These are phyloP conservation scores for Colletotrichum siamense DNA, from an alignment of 2,329 filamentous ascomycete genomes.

Conservation along the genomic window DNA sequence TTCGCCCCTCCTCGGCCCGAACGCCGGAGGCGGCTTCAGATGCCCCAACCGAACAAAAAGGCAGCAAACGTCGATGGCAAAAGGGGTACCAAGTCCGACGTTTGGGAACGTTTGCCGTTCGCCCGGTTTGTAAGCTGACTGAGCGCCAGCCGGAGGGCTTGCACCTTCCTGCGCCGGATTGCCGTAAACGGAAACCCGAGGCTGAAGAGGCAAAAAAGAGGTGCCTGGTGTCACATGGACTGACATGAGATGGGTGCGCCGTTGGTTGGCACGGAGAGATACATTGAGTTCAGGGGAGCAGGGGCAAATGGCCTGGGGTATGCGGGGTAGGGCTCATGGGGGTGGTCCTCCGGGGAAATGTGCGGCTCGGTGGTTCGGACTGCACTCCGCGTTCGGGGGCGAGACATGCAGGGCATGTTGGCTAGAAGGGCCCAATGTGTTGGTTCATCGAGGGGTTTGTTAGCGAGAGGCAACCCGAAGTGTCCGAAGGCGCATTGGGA, in stretches of 20 bases:
- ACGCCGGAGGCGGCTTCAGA: neutral
- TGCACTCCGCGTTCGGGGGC: neutral
- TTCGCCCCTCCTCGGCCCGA: neutral
- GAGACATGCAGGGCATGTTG: neutral
- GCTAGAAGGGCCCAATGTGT: neutral
- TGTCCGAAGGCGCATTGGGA: neutral
- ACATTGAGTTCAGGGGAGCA: neutral
- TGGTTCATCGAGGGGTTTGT: neutral
- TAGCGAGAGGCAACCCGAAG: neutral
- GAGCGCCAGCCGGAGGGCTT: neutral
- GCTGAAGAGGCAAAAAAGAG: neutral
- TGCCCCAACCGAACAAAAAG: neutral
- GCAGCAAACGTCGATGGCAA: neutral
- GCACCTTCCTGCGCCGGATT: neutral
- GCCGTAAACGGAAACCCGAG: conserved; percentile 4
- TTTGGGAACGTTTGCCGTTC: neutral
- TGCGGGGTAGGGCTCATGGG: conserved; percentile 5
- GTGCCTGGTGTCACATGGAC: neutral
- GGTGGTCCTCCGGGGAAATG: neutral
- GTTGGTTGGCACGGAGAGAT: neutral
- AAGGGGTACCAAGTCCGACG: neutral
- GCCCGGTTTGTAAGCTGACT: neutral
- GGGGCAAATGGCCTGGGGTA: neutral
- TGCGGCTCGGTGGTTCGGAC: neutral
- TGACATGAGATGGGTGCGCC: neutral